Percentiles rank a stretch among this genome's conserved stretches.
Evolutionary conservation across 495 filamentous ascomycete species (phyloP).

Genomic region (Alectoria sarmentosa): DNA sequence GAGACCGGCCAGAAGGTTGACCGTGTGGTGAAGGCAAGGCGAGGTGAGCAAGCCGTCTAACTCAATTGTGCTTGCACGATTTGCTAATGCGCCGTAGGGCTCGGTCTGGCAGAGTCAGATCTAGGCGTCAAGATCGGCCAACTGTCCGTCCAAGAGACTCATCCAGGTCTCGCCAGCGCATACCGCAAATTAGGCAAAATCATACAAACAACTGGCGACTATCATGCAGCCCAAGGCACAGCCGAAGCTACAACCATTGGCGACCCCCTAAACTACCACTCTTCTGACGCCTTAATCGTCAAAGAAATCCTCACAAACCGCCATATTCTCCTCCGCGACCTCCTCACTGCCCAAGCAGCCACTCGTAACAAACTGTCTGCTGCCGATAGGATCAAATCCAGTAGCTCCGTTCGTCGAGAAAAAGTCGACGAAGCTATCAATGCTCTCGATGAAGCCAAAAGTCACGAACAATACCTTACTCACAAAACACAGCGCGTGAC

Average conservation of each 20-base stretch:
- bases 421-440: constrained; percentile 95
- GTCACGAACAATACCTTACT: constrained; percentile 67
- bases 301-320: constrained; percentile 98
- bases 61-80: neutral
- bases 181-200: constrained; percentile 93
- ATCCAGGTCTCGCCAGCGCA: constrained; percentile 77
- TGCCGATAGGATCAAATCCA: constrained; percentile 80
- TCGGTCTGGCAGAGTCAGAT: constrained; percentile 89
- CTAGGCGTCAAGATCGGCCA: constrained; percentile 81
- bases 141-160: constrained; percentile 83
- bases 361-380: constrained; percentile 73
- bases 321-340: constrained; percentile 94
- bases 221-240: constrained; percentile 94
- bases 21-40: constrained; percentile 80
- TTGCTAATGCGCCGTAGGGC: constrained; percentile 43
- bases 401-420: constrained; percentile 74
- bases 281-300: constrained; percentile 92
- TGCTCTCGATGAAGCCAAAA: constrained; percentile 77
- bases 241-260: constrained; percentile 92
- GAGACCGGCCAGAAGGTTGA: constrained; percentile 94
- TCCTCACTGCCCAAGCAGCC: constrained; percentile 76
- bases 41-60: constrained; percentile 55
- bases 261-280: constrained; percentile 92
- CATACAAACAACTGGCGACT: constrained; percentile 88
- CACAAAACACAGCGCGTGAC: constrained; percentile 85